These are phyloP conservation scores for Pestalotiopsis fici DNA, from an alignment of 2,329 filamentous ascomycete genomes.

Conservation along the genomic window DNA sequence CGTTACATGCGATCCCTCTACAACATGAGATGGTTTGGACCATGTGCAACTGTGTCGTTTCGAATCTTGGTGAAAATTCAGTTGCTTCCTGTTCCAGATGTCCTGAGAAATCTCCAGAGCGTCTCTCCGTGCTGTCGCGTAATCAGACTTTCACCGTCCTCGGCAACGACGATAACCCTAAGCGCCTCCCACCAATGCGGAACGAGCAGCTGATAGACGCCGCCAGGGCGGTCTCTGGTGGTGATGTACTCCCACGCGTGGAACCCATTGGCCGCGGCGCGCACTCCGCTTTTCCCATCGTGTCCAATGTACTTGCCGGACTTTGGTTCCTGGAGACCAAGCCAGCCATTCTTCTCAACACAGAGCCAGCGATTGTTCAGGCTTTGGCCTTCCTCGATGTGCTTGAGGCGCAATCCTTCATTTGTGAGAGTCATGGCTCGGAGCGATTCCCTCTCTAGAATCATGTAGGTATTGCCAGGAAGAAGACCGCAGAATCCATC, in stretches of 20 bases:
- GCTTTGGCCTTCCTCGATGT: not conserved
- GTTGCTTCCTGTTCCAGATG: not conserved
- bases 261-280: not conserved
- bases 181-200: conserved; percentile 1
- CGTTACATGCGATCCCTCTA: too few species aligned
- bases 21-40: too few species aligned
- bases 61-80: too few species aligned
- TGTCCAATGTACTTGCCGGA: conserved; percentile 8
- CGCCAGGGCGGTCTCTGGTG: conserved; percentile 1
- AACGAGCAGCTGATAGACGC: conserved; percentile 10
- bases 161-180: not conserved
- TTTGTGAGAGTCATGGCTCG: not conserved
- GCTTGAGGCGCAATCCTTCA: not conserved
- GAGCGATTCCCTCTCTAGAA: not conserved
- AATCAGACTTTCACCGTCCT: conserved; percentile 7
- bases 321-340: not conserved
- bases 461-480: not conserved
- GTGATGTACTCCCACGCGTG: conserved; percentile 7
- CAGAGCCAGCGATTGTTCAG: not conserved
- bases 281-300: not conserved
- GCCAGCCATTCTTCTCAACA: not conserved
- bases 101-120: conserved; percentile 4
- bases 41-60: too few species aligned
- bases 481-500: not conserved
- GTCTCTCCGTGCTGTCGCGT: not conserved